phyloP scores from a whole-genome alignment of 805 yeast species.

The Kluyveromyces dobzhanskii region DNA sequence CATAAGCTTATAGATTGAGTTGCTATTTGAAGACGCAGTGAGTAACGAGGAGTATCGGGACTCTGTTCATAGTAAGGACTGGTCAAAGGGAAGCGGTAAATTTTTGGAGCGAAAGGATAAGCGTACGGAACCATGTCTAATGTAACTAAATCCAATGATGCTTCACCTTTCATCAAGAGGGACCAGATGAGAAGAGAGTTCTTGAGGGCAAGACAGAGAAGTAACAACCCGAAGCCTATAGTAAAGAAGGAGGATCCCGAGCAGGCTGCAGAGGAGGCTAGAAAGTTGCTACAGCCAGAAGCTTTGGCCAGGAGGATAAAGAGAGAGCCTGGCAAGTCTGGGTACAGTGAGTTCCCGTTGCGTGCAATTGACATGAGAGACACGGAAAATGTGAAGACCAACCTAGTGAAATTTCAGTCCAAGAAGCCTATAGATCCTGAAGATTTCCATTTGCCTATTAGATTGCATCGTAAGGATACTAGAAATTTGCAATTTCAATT shows the following conservation, averaged over 20 bases:
- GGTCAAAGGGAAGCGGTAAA: no score
- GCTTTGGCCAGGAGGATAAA: constrained; percentile 13
- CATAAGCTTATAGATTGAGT: no score
- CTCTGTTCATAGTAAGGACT: no score
- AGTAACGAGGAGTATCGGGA: no score
- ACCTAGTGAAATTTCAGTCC: constrained; percentile 73
- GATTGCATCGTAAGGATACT: constrained; percentile 91
- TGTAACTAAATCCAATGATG: constrained; percentile 9
- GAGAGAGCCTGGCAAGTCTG: constrained; percentile 19
- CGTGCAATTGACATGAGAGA: constrained; percentile 69
- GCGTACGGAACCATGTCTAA: constrained; percentile 6
- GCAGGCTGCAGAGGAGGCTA: constrained; percentile 19
- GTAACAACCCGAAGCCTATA: constrained; percentile 13
- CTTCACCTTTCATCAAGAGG: constrained; percentile 31
- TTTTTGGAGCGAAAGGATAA: no score
- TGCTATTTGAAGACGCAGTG: no score
- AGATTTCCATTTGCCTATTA: constrained; percentile 72
- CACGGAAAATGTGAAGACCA: constrained; percentile 63
- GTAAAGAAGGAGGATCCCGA: constrained; percentile 30
- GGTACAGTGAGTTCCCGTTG: constrained; percentile 37
- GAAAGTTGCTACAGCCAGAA: constrained; percentile 15
- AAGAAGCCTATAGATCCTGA: constrained; percentile 64
- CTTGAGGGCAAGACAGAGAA: constrained; percentile 21
- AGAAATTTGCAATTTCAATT: constrained; percentile 81
- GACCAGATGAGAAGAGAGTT: constrained; percentile 29